phyloP scores from a whole-genome alignment of 2,329 filamentous ascomycete species.

The Ascochyta fabae region DNA sequence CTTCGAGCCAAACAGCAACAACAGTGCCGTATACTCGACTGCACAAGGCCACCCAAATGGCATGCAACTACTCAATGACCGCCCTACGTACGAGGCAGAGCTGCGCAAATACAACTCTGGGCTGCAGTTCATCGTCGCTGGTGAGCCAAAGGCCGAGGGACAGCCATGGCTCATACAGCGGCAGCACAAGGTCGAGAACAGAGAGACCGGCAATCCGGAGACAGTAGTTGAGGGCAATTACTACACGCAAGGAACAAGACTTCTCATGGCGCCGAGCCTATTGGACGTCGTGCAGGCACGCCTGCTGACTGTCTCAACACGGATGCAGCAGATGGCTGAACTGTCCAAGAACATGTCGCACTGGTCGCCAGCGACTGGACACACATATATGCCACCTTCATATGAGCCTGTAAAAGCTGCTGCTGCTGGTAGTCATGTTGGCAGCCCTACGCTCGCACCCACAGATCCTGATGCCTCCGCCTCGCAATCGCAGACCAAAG shows the following conservation, averaged over 20 bases:
- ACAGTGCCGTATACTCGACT: constrained; percentile 61
- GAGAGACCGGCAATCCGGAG: constrained; percentile 50
- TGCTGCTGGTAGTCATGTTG: constrained; percentile 34
- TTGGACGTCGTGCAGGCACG: constrained; percentile 63
- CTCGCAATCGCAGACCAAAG: constrained; percentile 31
- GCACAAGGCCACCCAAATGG: constrained; percentile 57
- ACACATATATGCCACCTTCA: constrained; percentile 63
- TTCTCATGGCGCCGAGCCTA: constrained; percentile 68
- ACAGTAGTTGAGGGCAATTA: constrained; percentile 63
- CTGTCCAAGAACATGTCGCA: constrained; percentile 60
- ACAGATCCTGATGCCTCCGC: constrained; percentile 35
- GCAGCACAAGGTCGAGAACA: constrained; percentile 54
- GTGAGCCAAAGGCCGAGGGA: constrained; percentile 61
- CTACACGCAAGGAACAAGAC: constrained; percentile 65
- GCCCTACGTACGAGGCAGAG: constrained; percentile 62
- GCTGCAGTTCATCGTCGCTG: constrained; percentile 65
- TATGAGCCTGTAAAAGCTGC: constrained; percentile 48
- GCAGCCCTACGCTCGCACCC: constrained; percentile 39
- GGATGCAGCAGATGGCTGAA: constrained; percentile 62
- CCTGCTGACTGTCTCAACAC: constrained; percentile 62
- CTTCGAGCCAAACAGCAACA: constrained; percentile 67
- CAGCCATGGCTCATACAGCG: constrained; percentile 68
- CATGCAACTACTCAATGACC: constrained; percentile 60
- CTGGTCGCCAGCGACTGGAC: constrained; percentile 65
- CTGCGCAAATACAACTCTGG: constrained; percentile 60